Conservation (phyloP, 495 filamentous ascomycete genomes). For the Lophiotrema nucula region DNA sequence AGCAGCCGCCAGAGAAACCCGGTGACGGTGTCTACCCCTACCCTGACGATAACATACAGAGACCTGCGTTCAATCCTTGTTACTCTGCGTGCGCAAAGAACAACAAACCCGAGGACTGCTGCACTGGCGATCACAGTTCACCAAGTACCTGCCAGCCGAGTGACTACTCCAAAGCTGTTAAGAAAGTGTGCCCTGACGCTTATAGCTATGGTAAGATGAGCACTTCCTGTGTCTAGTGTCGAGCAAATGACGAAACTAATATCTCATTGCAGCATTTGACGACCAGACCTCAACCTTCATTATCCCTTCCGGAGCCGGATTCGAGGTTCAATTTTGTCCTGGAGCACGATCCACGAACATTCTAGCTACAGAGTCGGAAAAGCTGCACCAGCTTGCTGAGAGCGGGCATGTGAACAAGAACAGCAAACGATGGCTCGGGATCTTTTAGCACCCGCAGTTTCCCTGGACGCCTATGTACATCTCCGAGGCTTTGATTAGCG, state of each 20-base stretch:
- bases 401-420: conserved; percentile 20
- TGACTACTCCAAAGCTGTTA: conserved; percentile 61
- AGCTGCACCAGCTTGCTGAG: conserved; percentile 27
- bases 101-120: conserved; percentile 61
- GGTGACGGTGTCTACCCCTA: conserved; percentile 71
- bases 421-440: not conserved
- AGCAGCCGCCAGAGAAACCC: conserved; percentile 60
- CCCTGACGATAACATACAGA: conserved; percentile 63
- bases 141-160: conserved; percentile 60
- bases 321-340: conserved; percentile 76
- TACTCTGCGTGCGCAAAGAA: conserved; percentile 65
- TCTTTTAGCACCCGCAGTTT: no score
- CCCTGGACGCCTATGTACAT: no score
- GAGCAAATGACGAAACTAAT: not conserved
- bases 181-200: conserved; percentile 75
- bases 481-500: no score
- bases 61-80: conserved; percentile 72
- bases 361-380: conserved; percentile 43
- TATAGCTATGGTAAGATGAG: conserved; percentile 61
- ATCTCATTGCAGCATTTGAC: conserved; percentile 58
- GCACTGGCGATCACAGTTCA: conserved; percentile 59
- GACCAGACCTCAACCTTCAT: conserved; percentile 74
- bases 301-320: conserved; percentile 68
- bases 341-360: conserved; percentile 68
- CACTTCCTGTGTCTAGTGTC: not conserved